phyloP scores from a whole-genome alignment of 1,284 basidiomycete genomes.

The Cutaneotrichosporon sp. region DNA sequence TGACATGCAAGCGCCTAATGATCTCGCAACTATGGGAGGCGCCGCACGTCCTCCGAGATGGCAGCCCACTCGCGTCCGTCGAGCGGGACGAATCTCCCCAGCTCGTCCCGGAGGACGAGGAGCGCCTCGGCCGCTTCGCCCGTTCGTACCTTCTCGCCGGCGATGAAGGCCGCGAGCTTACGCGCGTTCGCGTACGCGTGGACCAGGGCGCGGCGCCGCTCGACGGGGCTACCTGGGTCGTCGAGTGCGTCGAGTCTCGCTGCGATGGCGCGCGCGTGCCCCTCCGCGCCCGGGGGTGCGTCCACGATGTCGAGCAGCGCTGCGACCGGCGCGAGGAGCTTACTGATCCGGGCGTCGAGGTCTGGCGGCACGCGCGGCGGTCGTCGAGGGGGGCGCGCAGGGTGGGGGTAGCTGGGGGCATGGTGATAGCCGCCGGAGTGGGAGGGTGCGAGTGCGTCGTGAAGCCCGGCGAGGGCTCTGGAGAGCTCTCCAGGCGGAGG shows the following conservation, averaged over 20 bases:
- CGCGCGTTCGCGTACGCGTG: conserved; percentile 14
- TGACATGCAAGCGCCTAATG: no score
- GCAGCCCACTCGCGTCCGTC: neutral
- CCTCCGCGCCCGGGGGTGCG: neutral
- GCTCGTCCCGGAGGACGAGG: conserved; percentile 1
- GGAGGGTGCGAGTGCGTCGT: no score
- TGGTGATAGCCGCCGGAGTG: no score
- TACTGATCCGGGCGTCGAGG: neutral
- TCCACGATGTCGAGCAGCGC: neutral
- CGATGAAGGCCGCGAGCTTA: conserved; percentile 11
- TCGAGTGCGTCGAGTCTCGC: neutral
- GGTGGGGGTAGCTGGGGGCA: no score
- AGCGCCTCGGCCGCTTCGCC: conserved; percentile 13
- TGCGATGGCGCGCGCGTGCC: neutral
- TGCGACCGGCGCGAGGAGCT: neutral
- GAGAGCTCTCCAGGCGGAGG: neutral
- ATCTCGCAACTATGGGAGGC: neutral
- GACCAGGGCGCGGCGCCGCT: neutral
- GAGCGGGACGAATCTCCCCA: conserved; percentile 1
- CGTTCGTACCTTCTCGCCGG: neutral
- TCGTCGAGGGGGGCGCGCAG: no score
- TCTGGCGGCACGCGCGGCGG: neutral
- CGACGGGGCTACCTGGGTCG: neutral
- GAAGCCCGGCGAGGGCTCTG: no score
- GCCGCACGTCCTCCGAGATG: neutral